Evolutionary conservation across 345 rosid genomes (phyloP).

Genomic region (Hibiscus mutabilis): DNA sequence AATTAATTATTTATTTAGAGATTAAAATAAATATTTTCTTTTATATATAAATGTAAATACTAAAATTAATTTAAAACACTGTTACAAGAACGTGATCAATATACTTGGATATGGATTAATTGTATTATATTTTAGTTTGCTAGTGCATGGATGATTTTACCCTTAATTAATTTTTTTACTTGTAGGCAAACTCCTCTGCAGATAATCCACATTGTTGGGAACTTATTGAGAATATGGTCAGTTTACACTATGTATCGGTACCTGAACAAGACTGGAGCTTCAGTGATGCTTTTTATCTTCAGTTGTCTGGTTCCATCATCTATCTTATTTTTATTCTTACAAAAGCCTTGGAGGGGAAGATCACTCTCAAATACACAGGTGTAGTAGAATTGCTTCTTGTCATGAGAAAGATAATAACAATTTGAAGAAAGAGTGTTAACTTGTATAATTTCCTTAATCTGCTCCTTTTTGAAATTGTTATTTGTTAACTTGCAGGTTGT

Average conservation of each 20-base stretch:
- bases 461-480: conserved; percentile 1
- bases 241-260: conserved; percentile 80
- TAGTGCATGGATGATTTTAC: not conserved
- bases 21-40: not conserved
- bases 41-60: not conserved
- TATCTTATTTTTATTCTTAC: conserved; percentile 56
- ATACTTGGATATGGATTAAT: not conserved
- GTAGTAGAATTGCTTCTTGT: conserved; percentile 4
- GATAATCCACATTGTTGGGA: conserved; percentile 68
- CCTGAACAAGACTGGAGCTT: conserved; percentile 72
- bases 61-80: not conserved
- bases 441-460: conserved; percentile 4
- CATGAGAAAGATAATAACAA: not conserved
- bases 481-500: conserved; percentile 56
- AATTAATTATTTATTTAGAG: not conserved
- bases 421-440: conserved; percentile 7
- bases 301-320: conserved; percentile 80
- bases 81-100: not conserved
- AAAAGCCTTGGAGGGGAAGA: conserved; percentile 98
- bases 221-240: conserved; percentile 92
- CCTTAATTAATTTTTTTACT: conserved; percentile 1
- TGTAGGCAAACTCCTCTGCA: conserved; percentile 80
- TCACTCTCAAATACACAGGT: conserved; percentile 90
- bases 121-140: not conserved
- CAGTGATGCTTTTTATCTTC: conserved; percentile 83